phyloP scores from a whole-genome alignment of 1,284 basidiomycete genomes.

The Ceratobasidium sp. region DNA sequence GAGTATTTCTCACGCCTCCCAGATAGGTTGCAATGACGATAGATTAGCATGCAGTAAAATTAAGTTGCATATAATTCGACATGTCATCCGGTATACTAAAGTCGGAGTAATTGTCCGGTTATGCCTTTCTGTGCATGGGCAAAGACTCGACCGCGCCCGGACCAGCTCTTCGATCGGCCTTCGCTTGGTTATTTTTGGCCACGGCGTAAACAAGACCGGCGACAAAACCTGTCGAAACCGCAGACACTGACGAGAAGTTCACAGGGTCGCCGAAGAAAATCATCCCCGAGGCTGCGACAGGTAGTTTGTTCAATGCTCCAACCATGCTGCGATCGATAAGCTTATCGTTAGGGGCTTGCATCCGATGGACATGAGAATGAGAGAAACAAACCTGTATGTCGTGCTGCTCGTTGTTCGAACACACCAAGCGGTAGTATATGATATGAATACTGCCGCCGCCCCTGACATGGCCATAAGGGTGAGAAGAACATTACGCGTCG shows the following conservation, averaged over 20 bases:
- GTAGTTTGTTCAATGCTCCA: constrained; percentile 97
- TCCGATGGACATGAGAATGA: constrained; percentile 2
- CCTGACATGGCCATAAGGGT: constrained; percentile 95
- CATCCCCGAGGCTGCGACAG: constrained; percentile 96
- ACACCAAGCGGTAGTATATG: constrained; percentile 99
- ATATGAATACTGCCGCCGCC: constrained; percentile 96
- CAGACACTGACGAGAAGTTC: constrained; percentile 87
- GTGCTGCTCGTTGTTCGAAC: constrained; percentile 96
- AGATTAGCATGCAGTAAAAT: constrained; percentile 10
- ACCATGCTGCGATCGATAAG: constrained; percentile 80
- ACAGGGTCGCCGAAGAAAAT: constrained; percentile 93
- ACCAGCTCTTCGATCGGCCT: constrained; percentile 61
- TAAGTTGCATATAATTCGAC: constrained; percentile 9
- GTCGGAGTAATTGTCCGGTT: too few relatives aligned
- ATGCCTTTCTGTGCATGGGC: constrained; percentile 43
- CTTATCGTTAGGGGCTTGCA: background rate
- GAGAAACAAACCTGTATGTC: constrained; percentile 80
- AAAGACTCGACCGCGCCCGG: constrained; percentile 43
- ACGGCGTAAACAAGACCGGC: constrained; percentile 91
- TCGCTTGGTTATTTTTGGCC: constrained; percentile 89
- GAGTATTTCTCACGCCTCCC: constrained; percentile 31
- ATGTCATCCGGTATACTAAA: too few relatives aligned
- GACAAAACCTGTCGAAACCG: constrained; percentile 89
- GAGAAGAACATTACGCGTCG: constrained; percentile 82
- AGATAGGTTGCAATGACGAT: background rate